phyloP scores from a whole-genome alignment of 2,329 filamentous ascomycete genomes.

The Penicillium janthinellum region DNA sequence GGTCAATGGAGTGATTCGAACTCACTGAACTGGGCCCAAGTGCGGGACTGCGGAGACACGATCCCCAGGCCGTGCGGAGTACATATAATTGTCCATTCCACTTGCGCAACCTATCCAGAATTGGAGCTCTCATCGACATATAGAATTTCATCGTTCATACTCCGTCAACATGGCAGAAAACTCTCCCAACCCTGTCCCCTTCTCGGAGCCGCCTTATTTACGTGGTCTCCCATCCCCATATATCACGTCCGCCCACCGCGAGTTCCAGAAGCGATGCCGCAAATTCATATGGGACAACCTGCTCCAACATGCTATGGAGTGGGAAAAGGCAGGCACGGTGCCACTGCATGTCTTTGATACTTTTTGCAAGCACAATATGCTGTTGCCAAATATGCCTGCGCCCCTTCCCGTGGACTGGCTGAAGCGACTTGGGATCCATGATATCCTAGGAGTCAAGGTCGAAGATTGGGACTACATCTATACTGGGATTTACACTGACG shows the following conservation, averaged over 20 bases:
- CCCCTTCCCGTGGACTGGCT: slow-evolving; percentile 70
- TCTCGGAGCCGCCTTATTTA: slow-evolving; percentile 73
- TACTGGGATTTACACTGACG: slow-evolving; percentile 69
- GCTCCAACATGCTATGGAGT: slow-evolving; percentile 64
- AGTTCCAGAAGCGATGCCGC: slow-evolving; percentile 69
- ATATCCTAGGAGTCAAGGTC: slow-evolving; percentile 67
- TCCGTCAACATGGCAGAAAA: slow-evolving; percentile 31
- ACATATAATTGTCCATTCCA: neutral
- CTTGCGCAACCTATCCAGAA: neutral
- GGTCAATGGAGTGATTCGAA: slow-evolving; percentile 1
- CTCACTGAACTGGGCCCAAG: neutral
- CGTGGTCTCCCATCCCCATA: slow-evolving; percentile 70
- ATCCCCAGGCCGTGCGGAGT: slow-evolving; percentile 1
- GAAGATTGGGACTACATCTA: slow-evolving; percentile 76
- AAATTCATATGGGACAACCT: slow-evolving; percentile 67
- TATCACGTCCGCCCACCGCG: slow-evolving; percentile 65
- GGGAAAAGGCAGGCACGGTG: slow-evolving; percentile 67
- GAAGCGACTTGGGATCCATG: slow-evolving; percentile 64
- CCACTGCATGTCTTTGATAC: slow-evolving; percentile 64
- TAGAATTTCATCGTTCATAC: neutral
- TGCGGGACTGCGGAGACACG: slow-evolving; percentile 18
- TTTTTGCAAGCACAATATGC: slow-evolving; percentile 68
- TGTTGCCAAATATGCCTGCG: slow-evolving; percentile 69
- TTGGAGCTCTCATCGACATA: neutral
- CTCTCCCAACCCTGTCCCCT: slow-evolving; percentile 56